Evolutionary conservation across 257 asterid genomes (phyloP).

Genomic region (Plantago ovata): DNA sequence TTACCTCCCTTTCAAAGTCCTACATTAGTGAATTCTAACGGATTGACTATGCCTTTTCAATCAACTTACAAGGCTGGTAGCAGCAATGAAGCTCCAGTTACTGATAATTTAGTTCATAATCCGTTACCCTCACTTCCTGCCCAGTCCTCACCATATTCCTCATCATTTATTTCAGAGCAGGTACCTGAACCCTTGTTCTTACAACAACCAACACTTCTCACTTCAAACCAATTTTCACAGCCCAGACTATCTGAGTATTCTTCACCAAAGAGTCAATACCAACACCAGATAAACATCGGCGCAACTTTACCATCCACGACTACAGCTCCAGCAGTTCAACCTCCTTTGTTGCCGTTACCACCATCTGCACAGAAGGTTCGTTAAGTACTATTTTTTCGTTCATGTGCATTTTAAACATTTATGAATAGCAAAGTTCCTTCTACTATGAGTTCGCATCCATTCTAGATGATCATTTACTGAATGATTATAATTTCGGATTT

Average conservation of each 20-base stretch:
- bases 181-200: slow-evolving; percentile 31
- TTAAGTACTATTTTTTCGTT: background rate
- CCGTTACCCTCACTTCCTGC: slow-evolving; percentile 28
- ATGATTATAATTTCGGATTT: background rate
- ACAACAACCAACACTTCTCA: slow-evolving; percentile 37
- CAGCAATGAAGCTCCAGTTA: slow-evolving; percentile 30
- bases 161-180: slow-evolving; percentile 35
- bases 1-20: slow-evolving; percentile 39
- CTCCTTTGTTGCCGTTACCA: slow-evolving; percentile 58
- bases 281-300: slow-evolving; percentile 39
- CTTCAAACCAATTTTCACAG: slow-evolving; percentile 44
- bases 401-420: slow-evolving; percentile 1
- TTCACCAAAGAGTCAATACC: slow-evolving; percentile 25
- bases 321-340: slow-evolving; percentile 40
- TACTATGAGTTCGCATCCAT: background rate
- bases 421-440: background rate
- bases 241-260: slow-evolving; percentile 41
- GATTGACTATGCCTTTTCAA: slow-evolving; percentile 32
- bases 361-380: slow-evolving; percentile 55
- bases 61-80: slow-evolving; percentile 36
- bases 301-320: slow-evolving; percentile 28
- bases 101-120: slow-evolving; percentile 30
- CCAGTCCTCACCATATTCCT: slow-evolving; percentile 34
- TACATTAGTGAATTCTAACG: slow-evolving; percentile 30
- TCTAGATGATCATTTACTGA: background rate